Conservation (phyloP, 768 basidiomycete species). For the Macrolepiota fuliginosa region DNA sequence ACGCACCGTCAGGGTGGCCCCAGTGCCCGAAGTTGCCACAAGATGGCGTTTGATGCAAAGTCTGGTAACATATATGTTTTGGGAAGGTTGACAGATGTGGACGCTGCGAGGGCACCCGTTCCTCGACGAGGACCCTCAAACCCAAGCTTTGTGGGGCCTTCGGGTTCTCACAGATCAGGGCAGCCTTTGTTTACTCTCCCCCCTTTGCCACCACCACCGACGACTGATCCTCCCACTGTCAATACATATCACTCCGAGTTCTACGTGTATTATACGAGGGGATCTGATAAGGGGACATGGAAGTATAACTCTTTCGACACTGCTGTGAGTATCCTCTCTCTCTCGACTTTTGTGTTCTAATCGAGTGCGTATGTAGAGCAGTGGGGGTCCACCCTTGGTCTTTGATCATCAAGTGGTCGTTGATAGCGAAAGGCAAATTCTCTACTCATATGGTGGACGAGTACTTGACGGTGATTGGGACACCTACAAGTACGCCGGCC, state of each 20-base stretch:
- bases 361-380: conserved; percentile 34
- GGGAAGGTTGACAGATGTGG: conserved; percentile 63
- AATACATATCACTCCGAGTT: conserved; percentile 62
- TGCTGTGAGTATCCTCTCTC: conserved; percentile 39
- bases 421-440: conserved; percentile 64
- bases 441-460: conserved; percentile 78
- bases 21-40: conserved; percentile 72
- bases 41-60: conserved; percentile 76
- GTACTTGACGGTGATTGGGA: conserved; percentile 67
- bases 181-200: neutral
- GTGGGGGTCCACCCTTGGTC: conserved; percentile 69
- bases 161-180: neutral
- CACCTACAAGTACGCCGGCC: conserved; percentile 58
- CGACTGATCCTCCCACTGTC: conserved; percentile 8
- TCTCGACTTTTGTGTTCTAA: neutral
- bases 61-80: conserved; percentile 70
- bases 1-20: conserved; percentile 67
- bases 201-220: conserved; percentile 2
- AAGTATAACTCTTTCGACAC: conserved; percentile 68
- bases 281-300: conserved; percentile 65
- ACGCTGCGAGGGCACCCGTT: conserved; percentile 24
- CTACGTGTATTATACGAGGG: conserved; percentile 70
- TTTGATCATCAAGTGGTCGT: conserved; percentile 84
- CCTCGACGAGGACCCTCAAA: neutral
- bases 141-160: neutral